Evolutionary conservation across 2,329 filamentous ascomycete genomes (phyloP), one percentile per base, ranked within the genome.

Genomic region (Aspergillus viridinutans): DNA sequence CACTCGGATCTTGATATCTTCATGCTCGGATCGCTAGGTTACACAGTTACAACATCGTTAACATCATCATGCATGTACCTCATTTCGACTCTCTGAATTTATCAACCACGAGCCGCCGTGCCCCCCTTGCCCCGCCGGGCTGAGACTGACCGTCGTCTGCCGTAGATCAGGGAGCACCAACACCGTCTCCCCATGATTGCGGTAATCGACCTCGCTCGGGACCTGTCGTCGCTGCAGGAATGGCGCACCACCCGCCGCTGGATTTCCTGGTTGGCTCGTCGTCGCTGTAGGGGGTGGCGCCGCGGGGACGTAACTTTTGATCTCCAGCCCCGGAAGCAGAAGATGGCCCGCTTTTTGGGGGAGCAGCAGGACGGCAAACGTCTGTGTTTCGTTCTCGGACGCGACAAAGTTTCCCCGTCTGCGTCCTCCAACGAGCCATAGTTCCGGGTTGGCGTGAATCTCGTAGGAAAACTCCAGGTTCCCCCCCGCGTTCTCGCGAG

Each of bases 371-470:
- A 97, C 75, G 0, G 86, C 83, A 61, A 96, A 86, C 4, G 72
- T 74, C 26, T 66, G 70, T 3, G 68, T 67, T 56, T 84, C 78
- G 48, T 76, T 77, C 61, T 84, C 76, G 51, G 67, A 60, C 7
- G 72, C 72, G 5, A 67, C 82, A 67, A 96, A 95, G 67, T 90
- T 89, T 0, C 88, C 90, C 61, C 90, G 89, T 50, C 90, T 83
- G 47, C 88, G 85, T 0, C 92, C 93, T 23, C 91, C 92, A 3
- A 97, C 78, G 1, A 97, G 83, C 93, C 93, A 97, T 0, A 84
- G 81, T 42, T 93, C 91, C 1, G 83, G 77, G 17, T 86, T 84
- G 0, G 88, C 87, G 14, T 85, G 85, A 23, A 97, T 80, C 64
- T 96, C 92, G 72, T 94, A 95, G 62, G 87, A 85, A 68, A 96